Conservation (phyloP, 176 grass and related monocot species). For the Alloteropsis semialata region DNA sequence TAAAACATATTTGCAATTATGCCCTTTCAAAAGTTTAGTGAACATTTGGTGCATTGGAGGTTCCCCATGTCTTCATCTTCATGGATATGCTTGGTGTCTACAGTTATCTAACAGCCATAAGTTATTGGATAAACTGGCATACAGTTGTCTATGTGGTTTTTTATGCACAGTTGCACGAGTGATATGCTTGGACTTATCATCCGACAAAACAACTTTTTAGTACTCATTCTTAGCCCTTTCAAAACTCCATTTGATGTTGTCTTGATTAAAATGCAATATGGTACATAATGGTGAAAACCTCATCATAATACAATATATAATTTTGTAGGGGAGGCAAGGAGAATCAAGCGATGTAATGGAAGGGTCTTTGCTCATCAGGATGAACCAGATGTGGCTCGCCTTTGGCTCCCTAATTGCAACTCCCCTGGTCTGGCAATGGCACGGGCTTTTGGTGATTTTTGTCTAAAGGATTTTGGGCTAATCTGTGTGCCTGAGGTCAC, state of each 20-base stretch:
- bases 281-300: not conserved
- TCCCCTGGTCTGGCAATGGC: conserved; percentile 73
- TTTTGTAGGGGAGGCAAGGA: conserved; percentile 63
- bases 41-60: too few species aligned
- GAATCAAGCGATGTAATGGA: conserved; percentile 65
- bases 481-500: conserved; percentile 71
- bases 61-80: too few species aligned
- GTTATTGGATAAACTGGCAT: too few species aligned
- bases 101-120: too few species aligned
- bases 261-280: conserved; percentile 1
- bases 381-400: conserved; percentile 68
- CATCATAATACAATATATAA: not conserved
- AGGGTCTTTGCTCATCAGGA: conserved; percentile 61
- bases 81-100: too few species aligned
- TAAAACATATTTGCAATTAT: too few species aligned
- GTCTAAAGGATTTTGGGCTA: conserved; percentile 73
- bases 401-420: conserved; percentile 68
- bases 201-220: not conserved
- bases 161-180: not conserved
- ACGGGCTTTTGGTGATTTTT: conserved; percentile 81
- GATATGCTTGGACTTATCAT: not conserved
- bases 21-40: too few species aligned
- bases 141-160: not conserved
- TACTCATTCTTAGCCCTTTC: not conserved
- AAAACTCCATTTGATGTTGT: not conserved